phyloP scores from a whole-genome alignment of 2,329 filamentous ascomycete species.

The Aspergillus spinulosporus region DNA sequence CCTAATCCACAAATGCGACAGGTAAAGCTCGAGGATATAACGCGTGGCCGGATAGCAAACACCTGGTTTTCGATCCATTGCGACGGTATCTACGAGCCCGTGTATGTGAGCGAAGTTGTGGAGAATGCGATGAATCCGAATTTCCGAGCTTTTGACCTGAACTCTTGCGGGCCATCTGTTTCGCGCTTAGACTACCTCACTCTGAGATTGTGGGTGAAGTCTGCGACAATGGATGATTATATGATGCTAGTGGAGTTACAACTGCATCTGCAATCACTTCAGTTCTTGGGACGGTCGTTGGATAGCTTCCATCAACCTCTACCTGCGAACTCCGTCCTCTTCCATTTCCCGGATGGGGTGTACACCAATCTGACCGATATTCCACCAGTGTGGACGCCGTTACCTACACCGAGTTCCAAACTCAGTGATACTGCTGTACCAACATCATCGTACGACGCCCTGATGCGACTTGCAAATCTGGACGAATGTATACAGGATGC shows the following conservation, averaged over 20 bases:
- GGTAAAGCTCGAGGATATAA: constrained; percentile 71
- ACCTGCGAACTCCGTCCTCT: constrained; percentile 78
- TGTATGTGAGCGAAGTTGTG: constrained; percentile 87
- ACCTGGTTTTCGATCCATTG: constrained; percentile 85
- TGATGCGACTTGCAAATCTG: constrained; percentile 85
- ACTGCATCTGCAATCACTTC: constrained; percentile 69
- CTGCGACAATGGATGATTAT: constrained; percentile 54
- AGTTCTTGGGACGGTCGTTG: constrained; percentile 71
- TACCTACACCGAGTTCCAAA: constrained; percentile 28
- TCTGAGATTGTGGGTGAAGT: constrained; percentile 72
- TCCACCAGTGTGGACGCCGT: constrained; percentile 45
- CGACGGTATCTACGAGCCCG: constrained; percentile 63
- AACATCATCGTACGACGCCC: constrained; percentile 79
- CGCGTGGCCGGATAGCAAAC: constrained; percentile 73
- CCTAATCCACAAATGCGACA: constrained; percentile 64
- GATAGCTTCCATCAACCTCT: constrained; percentile 69
- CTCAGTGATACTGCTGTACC: constrained; percentile 52
- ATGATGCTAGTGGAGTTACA: constrained; percentile 71
- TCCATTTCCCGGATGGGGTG: constrained; percentile 82
- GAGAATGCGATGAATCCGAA: constrained; percentile 85
- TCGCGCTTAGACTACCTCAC: constrained; percentile 66
- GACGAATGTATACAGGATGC: constrained; percentile 92
- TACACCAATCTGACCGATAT: constrained; percentile 75
- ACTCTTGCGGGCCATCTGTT: constrained; percentile 60
- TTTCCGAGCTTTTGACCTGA: constrained; percentile 81